Evolutionary conservation across 2,329 filamentous ascomycete species (phyloP).

Genomic region (Herpotrichia juniperi): DNA sequence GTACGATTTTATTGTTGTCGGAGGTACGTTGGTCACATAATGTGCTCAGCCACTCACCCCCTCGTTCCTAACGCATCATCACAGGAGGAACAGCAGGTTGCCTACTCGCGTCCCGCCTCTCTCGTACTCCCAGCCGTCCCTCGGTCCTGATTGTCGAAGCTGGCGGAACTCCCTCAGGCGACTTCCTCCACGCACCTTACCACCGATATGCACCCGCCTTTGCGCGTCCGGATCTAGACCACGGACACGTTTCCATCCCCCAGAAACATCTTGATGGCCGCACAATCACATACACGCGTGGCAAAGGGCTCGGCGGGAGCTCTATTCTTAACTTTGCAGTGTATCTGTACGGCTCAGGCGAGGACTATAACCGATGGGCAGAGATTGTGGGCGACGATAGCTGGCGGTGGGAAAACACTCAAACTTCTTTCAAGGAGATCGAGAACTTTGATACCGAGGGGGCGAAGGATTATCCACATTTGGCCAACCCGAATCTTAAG

Average conservation of each 20-base stretch:
- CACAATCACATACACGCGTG: constrained; percentile 51
- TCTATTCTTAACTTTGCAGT: constrained; percentile 54
- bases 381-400: constrained; percentile 59
- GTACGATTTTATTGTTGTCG: constrained; percentile 51
- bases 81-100: constrained; percentile 66
- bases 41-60: neutral
- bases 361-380: constrained; percentile 69
- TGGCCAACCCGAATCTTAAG: constrained; percentile 51
- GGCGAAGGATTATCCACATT: constrained; percentile 47
- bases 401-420: constrained; percentile 62
- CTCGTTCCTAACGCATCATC: neutral
- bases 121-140: constrained; percentile 54
- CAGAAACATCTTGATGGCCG: constrained; percentile 50
- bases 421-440: constrained; percentile 57
- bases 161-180: constrained; percentile 58
- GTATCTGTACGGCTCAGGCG: constrained; percentile 56
- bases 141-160: constrained; percentile 67
- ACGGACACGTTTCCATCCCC: constrained; percentile 53
- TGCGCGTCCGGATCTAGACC: constrained; percentile 58
- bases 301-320: constrained; percentile 58
- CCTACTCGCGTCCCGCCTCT: constrained; percentile 60
- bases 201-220: constrained; percentile 55
- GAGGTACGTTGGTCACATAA: constrained; percentile 32
- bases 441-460: constrained; percentile 58
- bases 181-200: constrained; percentile 51